Evolutionary conservation across 2,329 filamentous ascomycete genomes (phyloP), one percentile per base, ranked within the genome.

Genomic region (Fusarium tanahbumbuense): DNA sequence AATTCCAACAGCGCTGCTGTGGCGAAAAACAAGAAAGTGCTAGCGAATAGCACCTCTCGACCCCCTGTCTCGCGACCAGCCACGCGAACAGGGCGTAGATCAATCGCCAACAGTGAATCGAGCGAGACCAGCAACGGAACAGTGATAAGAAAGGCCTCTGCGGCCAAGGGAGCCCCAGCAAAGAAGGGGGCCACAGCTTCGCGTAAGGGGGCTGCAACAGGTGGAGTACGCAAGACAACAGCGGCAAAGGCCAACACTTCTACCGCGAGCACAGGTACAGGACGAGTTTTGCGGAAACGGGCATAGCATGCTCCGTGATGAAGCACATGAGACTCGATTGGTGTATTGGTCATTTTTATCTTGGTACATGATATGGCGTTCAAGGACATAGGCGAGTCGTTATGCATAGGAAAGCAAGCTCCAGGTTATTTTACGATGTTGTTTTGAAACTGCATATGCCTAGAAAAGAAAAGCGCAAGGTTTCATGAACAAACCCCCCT

Each of bases 71-170:
- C 78, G 13, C 77, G 80, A 34, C 78, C 80, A 32, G 80, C 81
- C 22, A 86, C 85, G 34, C 83, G 85, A 63, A 84, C 82, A 37
- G 81, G 81, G 58, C 83, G 85, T 65, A 84, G 87, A 76, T 79
- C 82, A 75, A 92, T 90, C 73, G 85, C 81, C 70, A 83, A 82
- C 59, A 92, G 89, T 76, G 89, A 89, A 75, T 83, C 86, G 18
- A 92, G 89, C 72, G 88, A 91, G 58, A 84, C 81, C 8, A 92
- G 89, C 77, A 87, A 86, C 16, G 86, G 87, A 10, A 92, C 91
- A 0, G 88, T 92, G 23, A 83, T 91, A 45, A 86, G 86, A 78
- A 91, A 88, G 77, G 79, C 81, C 5, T 78, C 78, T 15, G 75
- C 81, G 28, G 73, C 80, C 8, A 81, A 78, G 61, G 70, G 79